Base-by-base conservation (phyloP, 352 stramenopile genomes). In the Pythium sukuiense region DNA sequence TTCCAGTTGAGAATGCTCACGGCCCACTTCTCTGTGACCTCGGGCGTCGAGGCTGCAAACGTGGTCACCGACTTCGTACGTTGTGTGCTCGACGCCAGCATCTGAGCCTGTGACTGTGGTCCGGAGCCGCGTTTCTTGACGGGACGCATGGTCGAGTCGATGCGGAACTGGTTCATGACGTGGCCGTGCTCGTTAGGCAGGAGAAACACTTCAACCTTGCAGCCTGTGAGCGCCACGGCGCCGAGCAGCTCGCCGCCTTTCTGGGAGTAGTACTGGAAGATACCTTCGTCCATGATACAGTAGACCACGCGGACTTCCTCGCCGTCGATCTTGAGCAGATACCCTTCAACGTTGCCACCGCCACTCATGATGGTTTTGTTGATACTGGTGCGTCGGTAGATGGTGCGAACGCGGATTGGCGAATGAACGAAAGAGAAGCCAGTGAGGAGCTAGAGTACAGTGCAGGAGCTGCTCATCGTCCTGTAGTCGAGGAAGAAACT, bases 1-100 rank as follows among this genome's bases (percentile, higher is more conserved):
- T 89, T 94, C 86, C 86, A 94, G 69, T 94, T 94, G 39, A 94
- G 76, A 33, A 94, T 80, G 2, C 79, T 89, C 27, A 91, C 49
- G 11, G 86, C 86, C 86, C 86, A 94, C 29, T 84, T 81, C 24
- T 92, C 75, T 35, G 74, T 73, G 46, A 93, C 68, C 50, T 88
- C 78, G 3, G 71, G 66, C 7, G 82, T 85, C 13, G 84, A 80
- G 2, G 73, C 84, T 14, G 82, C 84, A 53, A 93, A 81, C 7
- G 72, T 81, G 24, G 68, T 63, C 13, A 67, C 57, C 26, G 73
- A 57, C 18, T 76, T 71, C 3, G 53, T 27, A 16, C 74, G 64
- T 20, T 69, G 73, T 30, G 64, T 45, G 6, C 33, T 68, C 3
- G 58, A 33, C 2, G 70, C 70, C 58, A 71, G 46, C 26, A 43